Evolutionary conservation across 495 filamentous ascomycete genomes (phyloP).

Genomic region (Cairneyella variabilis): DNA sequence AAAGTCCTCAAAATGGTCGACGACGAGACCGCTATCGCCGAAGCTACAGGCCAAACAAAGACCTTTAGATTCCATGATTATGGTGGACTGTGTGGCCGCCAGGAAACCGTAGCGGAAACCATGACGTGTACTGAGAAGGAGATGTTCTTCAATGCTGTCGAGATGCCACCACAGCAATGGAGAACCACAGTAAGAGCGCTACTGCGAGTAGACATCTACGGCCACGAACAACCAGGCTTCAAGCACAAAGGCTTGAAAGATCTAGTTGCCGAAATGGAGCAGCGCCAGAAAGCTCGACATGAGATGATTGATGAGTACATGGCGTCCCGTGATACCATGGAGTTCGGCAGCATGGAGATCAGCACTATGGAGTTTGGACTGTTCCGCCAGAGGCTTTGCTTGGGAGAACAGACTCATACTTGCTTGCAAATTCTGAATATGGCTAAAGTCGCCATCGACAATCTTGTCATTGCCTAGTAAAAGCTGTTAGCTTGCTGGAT

Average conservation of each 20-base stretch:
- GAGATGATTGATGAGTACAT: slow-evolving; percentile 29
- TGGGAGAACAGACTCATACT: slow-evolving; percentile 8
- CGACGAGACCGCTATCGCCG: slow-evolving; percentile 34
- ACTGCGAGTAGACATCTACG: slow-evolving; percentile 48
- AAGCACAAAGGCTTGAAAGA: slow-evolving; percentile 45
- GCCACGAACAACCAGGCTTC: slow-evolving; percentile 30
- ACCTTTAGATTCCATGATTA: slow-evolving; percentile 38
- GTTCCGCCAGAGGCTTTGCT: slow-evolving; percentile 5
- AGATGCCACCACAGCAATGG: slow-evolving; percentile 47
- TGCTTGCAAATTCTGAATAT: slow-evolving; percentile 46
- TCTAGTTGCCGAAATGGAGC: slow-evolving; percentile 46
- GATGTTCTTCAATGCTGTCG: slow-evolving; percentile 15
- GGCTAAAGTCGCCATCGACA: slow-evolving; percentile 43
- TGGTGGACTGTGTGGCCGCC: slow-evolving; percentile 36
- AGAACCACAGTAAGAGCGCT: slow-evolving; percentile 45
- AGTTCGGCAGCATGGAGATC: slow-evolving; percentile 15
- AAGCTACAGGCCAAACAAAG: slow-evolving; percentile 34
- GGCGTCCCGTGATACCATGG: slow-evolving; percentile 12
- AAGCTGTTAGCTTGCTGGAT: neutral
- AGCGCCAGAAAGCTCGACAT: slow-evolving; percentile 38
- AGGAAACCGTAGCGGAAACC: slow-evolving; percentile 2
- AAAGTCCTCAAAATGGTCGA: slow-evolving; percentile 44
- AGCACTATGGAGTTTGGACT: too few species aligned
- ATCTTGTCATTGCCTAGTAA: slow-evolving; percentile 41
- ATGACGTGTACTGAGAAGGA: slow-evolving; percentile 17